These are phyloP conservation scores for Wickerhamiella pararugosa DNA, from an alignment of 1,139 yeast species.

Conservation along the genomic window DNA sequence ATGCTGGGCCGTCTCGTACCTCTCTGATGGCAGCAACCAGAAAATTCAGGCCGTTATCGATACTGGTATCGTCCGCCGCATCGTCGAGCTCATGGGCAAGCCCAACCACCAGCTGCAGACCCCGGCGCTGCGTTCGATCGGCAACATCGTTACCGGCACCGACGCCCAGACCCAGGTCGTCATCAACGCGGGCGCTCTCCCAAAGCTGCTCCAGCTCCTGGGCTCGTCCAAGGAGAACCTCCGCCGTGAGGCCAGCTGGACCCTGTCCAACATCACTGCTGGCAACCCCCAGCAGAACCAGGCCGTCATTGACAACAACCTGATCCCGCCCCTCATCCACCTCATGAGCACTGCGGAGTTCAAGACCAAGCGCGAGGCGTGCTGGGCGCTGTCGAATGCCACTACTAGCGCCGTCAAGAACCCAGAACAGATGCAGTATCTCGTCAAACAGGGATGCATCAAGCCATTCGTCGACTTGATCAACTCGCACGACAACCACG, in stretches of 20 bases:
- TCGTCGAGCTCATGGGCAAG: slow-evolving; percentile 78
- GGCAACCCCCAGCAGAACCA: slow-evolving; percentile 93
- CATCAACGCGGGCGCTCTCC: slow-evolving; percentile 81
- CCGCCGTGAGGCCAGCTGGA: slow-evolving; percentile 98
- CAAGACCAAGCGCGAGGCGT: slow-evolving; percentile 94
- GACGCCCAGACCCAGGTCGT: slow-evolving; percentile 92
- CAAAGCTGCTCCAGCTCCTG: slow-evolving; percentile 68
- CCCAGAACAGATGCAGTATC: slow-evolving; percentile 87
- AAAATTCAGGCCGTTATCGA: slow-evolving; percentile 96
- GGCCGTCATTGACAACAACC: slow-evolving; percentile 87
- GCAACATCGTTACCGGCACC: slow-evolving; percentile 94
- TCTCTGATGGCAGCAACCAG: slow-evolving; percentile 82
- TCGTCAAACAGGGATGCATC: slow-evolving; percentile 90
- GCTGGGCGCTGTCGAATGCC: slow-evolving; percentile 98
- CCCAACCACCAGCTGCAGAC: slow-evolving; percentile 82
- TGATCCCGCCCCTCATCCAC: slow-evolving; percentile 84
- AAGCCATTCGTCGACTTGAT: slow-evolving; percentile 92
- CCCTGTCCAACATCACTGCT: slow-evolving; percentile 92
- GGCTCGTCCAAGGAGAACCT: slow-evolving; percentile 80
- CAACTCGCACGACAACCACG: slow-evolving; percentile 75
- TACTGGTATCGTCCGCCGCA: slow-evolving; percentile 85
- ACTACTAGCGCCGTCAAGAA: slow-evolving; percentile 85
- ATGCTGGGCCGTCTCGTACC: slow-evolving; percentile 95
- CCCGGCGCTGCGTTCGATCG: slow-evolving; percentile 93
- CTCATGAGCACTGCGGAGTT: slow-evolving; percentile 73